Percentiles rank a stretch among this genome's conserved stretches.
phyloP scores from a whole-genome alignment of 805 yeast genomes.

The Metschnikowia bowlesiae region DNA sequence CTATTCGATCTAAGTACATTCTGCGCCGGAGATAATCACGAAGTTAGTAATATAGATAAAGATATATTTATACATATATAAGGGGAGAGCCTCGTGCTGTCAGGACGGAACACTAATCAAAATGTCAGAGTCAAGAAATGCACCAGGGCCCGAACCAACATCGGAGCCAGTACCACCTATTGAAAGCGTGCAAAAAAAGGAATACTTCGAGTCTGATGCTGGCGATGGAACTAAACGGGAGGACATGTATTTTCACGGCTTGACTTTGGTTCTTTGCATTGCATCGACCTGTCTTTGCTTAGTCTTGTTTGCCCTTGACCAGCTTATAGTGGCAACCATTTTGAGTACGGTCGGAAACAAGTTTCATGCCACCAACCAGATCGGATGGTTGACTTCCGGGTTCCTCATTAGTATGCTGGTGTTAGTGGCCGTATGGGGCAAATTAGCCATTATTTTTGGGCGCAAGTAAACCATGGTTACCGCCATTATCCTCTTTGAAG shows the following conservation, averaged over 20 bases:
- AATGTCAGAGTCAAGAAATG: background rate
- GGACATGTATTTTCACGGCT: slow-evolving; percentile 34
- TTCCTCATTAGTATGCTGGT: slow-evolving; percentile 33
- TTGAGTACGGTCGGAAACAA: slow-evolving; percentile 33
- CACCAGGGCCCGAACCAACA: background rate
- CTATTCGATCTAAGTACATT: background rate
- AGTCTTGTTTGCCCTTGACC: slow-evolving; percentile 36
- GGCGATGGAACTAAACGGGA: slow-evolving; percentile 40
- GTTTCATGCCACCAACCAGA: slow-evolving; percentile 28
- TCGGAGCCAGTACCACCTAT: background rate
- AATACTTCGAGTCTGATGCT: slow-evolving; percentile 36
- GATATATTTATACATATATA: too few relatives aligned
- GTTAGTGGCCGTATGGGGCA: slow-evolving; percentile 36
- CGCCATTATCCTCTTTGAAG: slow-evolving; percentile 26
- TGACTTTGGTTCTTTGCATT: slow-evolving; percentile 22
- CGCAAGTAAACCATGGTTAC: slow-evolving; percentile 28
- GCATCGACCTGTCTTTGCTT: slow-evolving; percentile 26
- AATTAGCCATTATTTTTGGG: slow-evolving; percentile 33
- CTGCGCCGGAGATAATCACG: background rate
- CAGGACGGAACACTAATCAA: background rate
- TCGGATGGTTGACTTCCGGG: slow-evolving; percentile 39
- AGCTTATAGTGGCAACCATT: slow-evolving; percentile 35
- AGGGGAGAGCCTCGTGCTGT: background rate
- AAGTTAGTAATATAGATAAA: too few relatives aligned
- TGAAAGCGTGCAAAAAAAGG: background rate